These are phyloP conservation scores for Oxyria digyna DNA, from an alignment of 148 eudicot species.

Conservation along the genomic window DNA sequence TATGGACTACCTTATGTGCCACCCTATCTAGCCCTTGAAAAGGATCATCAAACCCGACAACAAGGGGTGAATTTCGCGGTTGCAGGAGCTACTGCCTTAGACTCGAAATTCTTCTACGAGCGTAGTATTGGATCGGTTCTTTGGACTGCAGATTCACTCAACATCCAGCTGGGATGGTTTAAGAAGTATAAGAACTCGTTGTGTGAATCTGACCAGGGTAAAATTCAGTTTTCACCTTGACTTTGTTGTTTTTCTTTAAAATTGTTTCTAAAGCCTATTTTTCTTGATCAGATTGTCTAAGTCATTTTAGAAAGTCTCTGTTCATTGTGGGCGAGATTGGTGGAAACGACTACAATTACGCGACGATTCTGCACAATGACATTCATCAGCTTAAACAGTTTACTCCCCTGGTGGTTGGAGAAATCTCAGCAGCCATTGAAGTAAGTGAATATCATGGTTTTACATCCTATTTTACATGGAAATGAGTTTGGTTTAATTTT, in stretches of 20 bases:
- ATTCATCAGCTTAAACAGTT: constrained; percentile 21
- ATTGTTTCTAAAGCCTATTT: no score
- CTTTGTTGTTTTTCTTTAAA: no score
- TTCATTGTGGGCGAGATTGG: constrained; percentile 72
- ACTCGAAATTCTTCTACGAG: constrained; percentile 29
- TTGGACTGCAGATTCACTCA: constrained; percentile 53
- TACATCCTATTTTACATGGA: no score
- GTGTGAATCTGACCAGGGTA: constrained; percentile 48
- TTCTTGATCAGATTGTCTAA: constrained; percentile 34
- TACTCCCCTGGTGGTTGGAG: constrained; percentile 40
- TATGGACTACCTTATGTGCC: constrained; percentile 46
- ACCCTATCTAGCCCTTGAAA: constrained; percentile 36
- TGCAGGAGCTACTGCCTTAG: constrained; percentile 67
- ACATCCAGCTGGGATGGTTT: constrained; percentile 61
- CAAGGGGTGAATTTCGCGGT: constrained; percentile 71
- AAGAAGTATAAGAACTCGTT: constrained; percentile 33
- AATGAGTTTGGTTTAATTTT: not conserved
- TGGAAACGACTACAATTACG: constrained; percentile 68
- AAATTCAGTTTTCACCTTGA: not conserved
- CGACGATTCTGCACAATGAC: constrained; percentile 29
- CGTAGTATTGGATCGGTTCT: constrained; percentile 22
- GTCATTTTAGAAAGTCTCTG: constrained; percentile 37
- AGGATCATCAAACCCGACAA: constrained; percentile 20
- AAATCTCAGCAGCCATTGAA: constrained; percentile 32
- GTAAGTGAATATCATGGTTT: constrained; percentile 36